Base-by-base conservation (phyloP, 2,329 filamentous ascomycete genomes). In the Fusarium sp. region DNA sequence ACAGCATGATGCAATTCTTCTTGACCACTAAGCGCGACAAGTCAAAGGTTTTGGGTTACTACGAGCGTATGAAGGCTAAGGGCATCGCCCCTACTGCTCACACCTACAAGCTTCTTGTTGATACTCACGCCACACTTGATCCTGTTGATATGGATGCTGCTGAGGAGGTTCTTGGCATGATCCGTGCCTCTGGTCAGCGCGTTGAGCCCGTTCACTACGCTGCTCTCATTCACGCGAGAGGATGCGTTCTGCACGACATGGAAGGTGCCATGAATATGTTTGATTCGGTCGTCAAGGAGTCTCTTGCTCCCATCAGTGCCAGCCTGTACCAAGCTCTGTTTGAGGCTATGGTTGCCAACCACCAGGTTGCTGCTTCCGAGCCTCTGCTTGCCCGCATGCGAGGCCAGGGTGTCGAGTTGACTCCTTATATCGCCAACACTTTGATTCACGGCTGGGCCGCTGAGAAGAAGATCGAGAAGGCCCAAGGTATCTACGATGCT, bases 1-100 rank as follows among this genome's bases (percentile, higher is more conserved):
- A 99, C 85, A 97, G 93, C 81, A 92, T 99, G 90, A 99, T 99
- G 89, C 96, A 99, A 79, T 98, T 97, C 84, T 99, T 98, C 88
- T 85, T 98, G 72, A 97, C 93, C 59, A 98, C 95, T 57, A 98
- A 98, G 88, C 93, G 94, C 54, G 95, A 99, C 80, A 95, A 96
- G 82, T 84, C 86, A 79, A 98, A 98, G 88, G 95, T 98, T 8
- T 86, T 99, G 24, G 87, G 91, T 31, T 99, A 98, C 85, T 98
- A 97, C 78, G 91, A 97, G 80, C 93, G 95, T 67, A 98, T 99
- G 96, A 89, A 91, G 78, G 86, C 89, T 23, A 93, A 91, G 83
- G 89, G 91, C 58, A 99, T 99, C 77, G 85, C 92, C 63, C 95
- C 96, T 3, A 98, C 96, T 2, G 92, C 93, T 66, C 96, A 99